Conservation (phyloP, 345 rosid species). For the Crucihimalaya himalaica region DNA sequence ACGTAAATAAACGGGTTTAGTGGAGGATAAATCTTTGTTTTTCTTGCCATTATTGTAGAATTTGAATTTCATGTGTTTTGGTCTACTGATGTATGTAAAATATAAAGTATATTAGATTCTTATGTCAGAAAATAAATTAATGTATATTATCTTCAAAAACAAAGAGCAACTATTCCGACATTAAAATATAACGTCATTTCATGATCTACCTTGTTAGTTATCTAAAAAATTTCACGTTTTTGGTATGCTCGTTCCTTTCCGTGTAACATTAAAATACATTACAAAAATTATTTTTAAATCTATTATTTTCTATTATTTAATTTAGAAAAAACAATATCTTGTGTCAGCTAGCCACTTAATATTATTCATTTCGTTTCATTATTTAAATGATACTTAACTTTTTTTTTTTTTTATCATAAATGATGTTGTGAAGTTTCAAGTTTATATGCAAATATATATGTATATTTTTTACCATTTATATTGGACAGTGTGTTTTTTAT, state of each 20-base stretch:
- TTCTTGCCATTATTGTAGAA: constrained; percentile 16
- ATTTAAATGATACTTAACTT: too few relatives aligned
- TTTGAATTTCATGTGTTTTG: constrained; percentile 1
- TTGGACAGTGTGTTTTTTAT: too few relatives aligned
- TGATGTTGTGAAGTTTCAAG: too few relatives aligned
- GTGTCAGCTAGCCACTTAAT: not conserved
- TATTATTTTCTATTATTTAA: not conserved
- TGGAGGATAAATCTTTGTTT: not conserved
- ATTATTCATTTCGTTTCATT: too few relatives aligned
- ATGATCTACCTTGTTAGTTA: not conserved
- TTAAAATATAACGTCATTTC: not conserved
- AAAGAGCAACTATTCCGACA: not conserved
- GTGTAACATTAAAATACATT: not conserved
- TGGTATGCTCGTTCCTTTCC: not conserved
- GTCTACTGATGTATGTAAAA: not conserved
- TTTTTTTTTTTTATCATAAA: too few relatives aligned
- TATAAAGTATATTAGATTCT: not conserved
- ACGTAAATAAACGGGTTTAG: constrained; percentile 5
- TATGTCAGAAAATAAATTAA: not conserved
- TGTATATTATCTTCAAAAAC: not conserved
- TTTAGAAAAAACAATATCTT: too few relatives aligned
- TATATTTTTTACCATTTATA: too few relatives aligned
- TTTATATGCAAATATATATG: too few relatives aligned
- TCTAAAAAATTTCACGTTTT: not conserved
- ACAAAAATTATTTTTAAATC: not conserved